Evolutionary conservation across 371 early-diverging fungal species (phyloP), one percentile per base, ranked within the genome.

Genomic region (Zancudomyces culisetae): DNA sequence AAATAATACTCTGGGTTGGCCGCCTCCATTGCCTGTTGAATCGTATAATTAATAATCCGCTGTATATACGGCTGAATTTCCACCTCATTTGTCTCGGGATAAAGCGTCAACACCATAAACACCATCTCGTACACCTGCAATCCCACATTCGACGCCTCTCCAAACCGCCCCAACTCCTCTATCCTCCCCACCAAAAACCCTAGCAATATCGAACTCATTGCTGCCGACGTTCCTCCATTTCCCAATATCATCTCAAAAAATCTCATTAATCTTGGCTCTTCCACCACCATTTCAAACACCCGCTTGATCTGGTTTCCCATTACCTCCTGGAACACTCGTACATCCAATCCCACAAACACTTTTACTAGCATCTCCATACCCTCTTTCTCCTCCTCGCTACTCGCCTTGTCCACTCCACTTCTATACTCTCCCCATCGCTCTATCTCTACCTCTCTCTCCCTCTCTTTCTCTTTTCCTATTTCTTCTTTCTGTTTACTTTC

Each of bases 321-420:
- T 2, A 98, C 78, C 57, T 98, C 98, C 61, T 93, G 93, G 63
- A 95, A 94, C 0, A 92, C 76, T 2, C 89, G 79, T 0, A 90
- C 87, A 55, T 97, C 95, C 8, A 94, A 64, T 27, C 71, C 59
- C 3, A 84, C 82, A 65, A 95, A 94, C 1, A 89, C 79, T 29
- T 81, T 76, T 0, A 88, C 84, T 69, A 97, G 91, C 27, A 77
- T 77, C 55, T 98, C 98, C 23, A 90, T 70, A 1, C 83, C 79
- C 55, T 98, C 96, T 27, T 67, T 67, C 45, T 56, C 64, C 35
- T 67, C 68, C 43, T 60, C 57, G 22, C 67, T 62, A n/a, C n/a
- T n/a, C 1, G 67, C 20, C 51, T 51, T 50, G 56, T 61, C 49
- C 62, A 60, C 59, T 62, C 60, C 4, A 55, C 51, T 55, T 68